These are phyloP conservation scores for Pouteria glomerata DNA, from an alignment of 148 eudicot species.

Conservation along the genomic window DNA sequence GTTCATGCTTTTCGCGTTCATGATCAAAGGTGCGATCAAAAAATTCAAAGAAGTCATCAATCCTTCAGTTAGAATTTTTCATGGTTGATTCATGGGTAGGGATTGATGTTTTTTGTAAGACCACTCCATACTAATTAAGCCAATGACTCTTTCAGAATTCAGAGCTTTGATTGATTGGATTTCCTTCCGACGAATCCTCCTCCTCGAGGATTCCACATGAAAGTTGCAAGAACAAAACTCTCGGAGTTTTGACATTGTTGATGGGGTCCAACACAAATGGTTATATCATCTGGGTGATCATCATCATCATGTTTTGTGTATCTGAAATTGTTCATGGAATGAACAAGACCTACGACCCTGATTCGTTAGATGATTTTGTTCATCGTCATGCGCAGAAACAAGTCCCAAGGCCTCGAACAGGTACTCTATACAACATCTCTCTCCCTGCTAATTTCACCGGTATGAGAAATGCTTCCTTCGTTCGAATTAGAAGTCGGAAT, in stretches of 20 bases:
- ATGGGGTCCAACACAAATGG: conserved; percentile 48
- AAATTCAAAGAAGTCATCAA: too few relatives aligned
- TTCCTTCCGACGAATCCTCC: not conserved
- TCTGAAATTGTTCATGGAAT: conserved; percentile 9
- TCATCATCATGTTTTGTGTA: conserved; percentile 5
- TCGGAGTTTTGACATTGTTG: conserved; percentile 5
- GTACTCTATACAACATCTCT: conserved; percentile 44
- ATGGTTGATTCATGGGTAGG: too few relatives aligned
- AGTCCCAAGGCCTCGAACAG: conserved; percentile 33
- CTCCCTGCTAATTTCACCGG: conserved; percentile 57
- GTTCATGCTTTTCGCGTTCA: too few relatives aligned
- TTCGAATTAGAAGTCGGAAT: conserved; percentile 38
- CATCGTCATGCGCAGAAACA: conserved; percentile 22
- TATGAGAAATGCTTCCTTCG: conserved; percentile 40
- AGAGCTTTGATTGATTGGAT: too few relatives aligned
- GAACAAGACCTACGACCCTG: not conserved
- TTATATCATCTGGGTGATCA: conserved; percentile 30
- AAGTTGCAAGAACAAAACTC: not conserved
- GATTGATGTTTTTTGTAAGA: too few relatives aligned
- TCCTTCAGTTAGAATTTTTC: too few relatives aligned
- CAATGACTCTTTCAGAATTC: too few relatives aligned
- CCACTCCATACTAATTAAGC: too few relatives aligned
- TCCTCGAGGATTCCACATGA: conserved; percentile 12
- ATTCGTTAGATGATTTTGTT: conserved; percentile 41
- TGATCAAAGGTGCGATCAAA: too few relatives aligned